phyloP scores from a whole-genome alignment of 2,329 filamentous ascomycete genomes.

The Fusarium nanum region DNA sequence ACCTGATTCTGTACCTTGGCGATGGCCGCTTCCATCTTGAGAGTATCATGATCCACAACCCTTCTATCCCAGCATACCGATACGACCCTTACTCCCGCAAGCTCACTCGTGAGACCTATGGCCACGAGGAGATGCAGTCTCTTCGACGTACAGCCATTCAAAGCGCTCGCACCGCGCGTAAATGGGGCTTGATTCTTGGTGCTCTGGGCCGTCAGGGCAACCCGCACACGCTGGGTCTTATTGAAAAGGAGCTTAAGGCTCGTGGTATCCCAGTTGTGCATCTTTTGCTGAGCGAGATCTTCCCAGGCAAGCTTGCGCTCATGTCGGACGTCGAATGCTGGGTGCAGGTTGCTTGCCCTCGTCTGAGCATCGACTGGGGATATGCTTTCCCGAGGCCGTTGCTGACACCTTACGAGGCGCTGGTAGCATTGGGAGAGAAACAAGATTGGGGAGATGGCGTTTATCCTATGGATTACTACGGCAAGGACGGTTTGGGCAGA shows the following conservation, averaged over 20 bases:
- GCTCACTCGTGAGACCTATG: constrained; percentile 90
- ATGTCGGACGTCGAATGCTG: constrained; percentile 96
- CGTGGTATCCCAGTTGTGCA: constrained; percentile 85
- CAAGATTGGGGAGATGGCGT: constrained; percentile 80
- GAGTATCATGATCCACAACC: constrained; percentile 99
- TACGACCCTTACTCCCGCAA: constrained; percentile 97
- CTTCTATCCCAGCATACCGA: constrained; percentile 86
- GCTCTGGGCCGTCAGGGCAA: constrained; percentile 95
- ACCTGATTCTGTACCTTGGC: constrained; percentile 88
- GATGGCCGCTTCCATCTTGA: constrained; percentile 97
- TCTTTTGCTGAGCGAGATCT: constrained; percentile 91
- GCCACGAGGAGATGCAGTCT: constrained; percentile 89
- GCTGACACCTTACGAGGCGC: constrained; percentile 93
- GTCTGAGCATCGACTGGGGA: constrained; percentile 98
- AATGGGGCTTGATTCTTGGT: constrained; percentile 96
- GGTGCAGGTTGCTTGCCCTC: constrained; percentile 98
- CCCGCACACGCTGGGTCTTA: constrained; percentile 87
- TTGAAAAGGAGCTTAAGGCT: constrained; percentile 79
- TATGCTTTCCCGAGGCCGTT: constrained; percentile 93
- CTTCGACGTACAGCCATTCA: constrained; percentile 81
- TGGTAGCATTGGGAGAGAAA: constrained; percentile 84
- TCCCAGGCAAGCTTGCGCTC: constrained; percentile 92
- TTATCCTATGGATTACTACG: constrained; percentile 99
- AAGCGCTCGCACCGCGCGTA: constrained; percentile 79
- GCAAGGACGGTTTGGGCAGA: constrained; percentile 87